A percentile compares a stretch with the other conserved stretches of the same genome.
phyloP scores from a whole-genome alignment of 2,329 filamentous ascomycete genomes.

The Penicillium sp. region DNA sequence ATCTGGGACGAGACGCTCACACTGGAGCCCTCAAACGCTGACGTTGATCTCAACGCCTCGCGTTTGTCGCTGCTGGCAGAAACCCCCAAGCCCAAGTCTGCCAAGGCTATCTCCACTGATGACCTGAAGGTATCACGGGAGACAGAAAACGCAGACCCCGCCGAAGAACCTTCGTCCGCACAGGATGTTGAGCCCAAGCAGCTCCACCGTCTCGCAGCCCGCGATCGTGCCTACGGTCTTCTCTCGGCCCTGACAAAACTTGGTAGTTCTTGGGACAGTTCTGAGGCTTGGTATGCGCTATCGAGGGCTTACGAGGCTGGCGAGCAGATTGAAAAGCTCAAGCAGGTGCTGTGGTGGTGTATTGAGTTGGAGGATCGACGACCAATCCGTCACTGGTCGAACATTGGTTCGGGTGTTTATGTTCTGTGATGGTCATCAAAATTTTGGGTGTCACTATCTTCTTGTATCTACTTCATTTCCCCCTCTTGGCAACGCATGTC shows the following conservation, averaged over 20 bases:
- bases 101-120: slow-evolving; percentile 23
- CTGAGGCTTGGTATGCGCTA: slow-evolving; percentile 90
- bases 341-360: slow-evolving; percentile 95
- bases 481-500: slow-evolving; percentile 3
- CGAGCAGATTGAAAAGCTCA: slow-evolving; percentile 81
- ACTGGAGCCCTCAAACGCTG: slow-evolving; percentile 33
- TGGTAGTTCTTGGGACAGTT: slow-evolving; percentile 84
- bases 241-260: slow-evolving; percentile 81
- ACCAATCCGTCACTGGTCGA: slow-evolving; percentile 77
- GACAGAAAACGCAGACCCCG: slow-evolving; percentile 2
- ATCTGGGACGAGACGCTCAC: slow-evolving; percentile 64
- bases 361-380: slow-evolving; percentile 88
- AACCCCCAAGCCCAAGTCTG: slow-evolving; percentile 21
- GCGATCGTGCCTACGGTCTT: slow-evolving; percentile 84
- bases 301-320: slow-evolving; percentile 86
- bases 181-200: slow-evolving; percentile 62
- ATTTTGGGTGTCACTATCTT: slow-evolving; percentile 16
- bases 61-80: slow-evolving; percentile 27
- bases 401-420: slow-evolving; percentile 67
- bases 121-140: slow-evolving; percentile 17
- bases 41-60: slow-evolving; percentile 29
- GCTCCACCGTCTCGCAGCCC: slow-evolving; percentile 80
- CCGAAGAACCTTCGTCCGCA: slow-evolving; percentile 14
- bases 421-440: slow-evolving; percentile 50
- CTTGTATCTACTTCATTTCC: slow-evolving; percentile 23